Evolutionary conservation across 2,329 filamentous ascomycete genomes (phyloP), one percentile per base, ranked within the genome.

Genomic region (Hortaea sp.): DNA sequence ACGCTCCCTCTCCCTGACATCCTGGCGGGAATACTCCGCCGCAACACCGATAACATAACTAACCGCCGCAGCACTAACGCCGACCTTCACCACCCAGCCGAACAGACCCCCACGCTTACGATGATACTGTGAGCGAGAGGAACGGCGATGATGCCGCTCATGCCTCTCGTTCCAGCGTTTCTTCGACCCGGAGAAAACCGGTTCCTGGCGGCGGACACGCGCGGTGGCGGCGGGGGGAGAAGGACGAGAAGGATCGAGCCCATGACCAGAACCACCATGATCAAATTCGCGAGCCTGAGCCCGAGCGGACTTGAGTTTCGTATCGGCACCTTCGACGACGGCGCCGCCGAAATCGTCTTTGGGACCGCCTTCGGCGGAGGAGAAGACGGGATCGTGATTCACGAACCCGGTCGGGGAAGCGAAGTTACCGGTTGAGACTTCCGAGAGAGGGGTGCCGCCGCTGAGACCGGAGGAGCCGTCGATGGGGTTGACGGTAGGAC

Each of bases 341-440:
- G 7, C 29, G 28, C 4, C 32, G 32, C 32, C 39, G 30, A 35
- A 20, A 29, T 43, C 31, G 29, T 10, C n/a, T 40, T 38, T 30
- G 13, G 7, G 12, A 27, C 13, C 32, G 32, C 32, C n/a, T 9
- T 35, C 32, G n/a, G 38, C 32, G 31, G 29, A 27, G n/a, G 40
- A 43, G 31, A 48, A 49, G 12, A 46, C 44, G 7, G 29, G 42
- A 32, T 53, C 42, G 46, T 51, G 48, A 39, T 50, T 46, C 39
- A 83, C 75, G 55, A 80, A 84, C 0, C 79, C 80, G 1, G 79
- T 83, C 1, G 80, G 79, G 31, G 76, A 80, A 12, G 78, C 77
- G 58, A 80, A 83, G 44, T 75, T 74, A 4, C 77, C 77, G 5
- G 76, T 74, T 7, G 47, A 52, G 6, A 69, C 63, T 3, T 64